Evolutionary conservation across 108 stramenopile genomes (phyloP), one percentile per base, ranked within the genome.

Genomic region (Bacterosira constricta): DNA sequence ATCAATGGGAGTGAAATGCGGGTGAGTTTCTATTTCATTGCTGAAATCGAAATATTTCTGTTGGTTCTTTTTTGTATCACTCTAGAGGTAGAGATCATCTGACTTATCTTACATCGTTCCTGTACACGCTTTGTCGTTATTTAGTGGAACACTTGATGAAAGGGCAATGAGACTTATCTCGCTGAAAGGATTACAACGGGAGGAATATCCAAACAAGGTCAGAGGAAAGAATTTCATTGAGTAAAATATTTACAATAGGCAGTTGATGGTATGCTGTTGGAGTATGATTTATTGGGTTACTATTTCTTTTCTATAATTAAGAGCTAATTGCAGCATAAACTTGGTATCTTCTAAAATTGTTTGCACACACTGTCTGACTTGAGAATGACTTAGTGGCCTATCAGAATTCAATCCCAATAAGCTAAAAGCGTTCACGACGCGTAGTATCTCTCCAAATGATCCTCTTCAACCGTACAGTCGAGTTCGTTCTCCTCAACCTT

Each of bases 1-100:
- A 58, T 91, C 88, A 6, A 68, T 96, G 42, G 91, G 90, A 31
- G 75, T 95, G 17, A 99, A 99, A 72, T 98, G 97, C 63, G 98
- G 92, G 77, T 78, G 25, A 73, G 81, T 27, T 4, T 49, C 25
- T 47, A 27, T 15, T n/a, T n/a, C 13, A 13, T 52, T 27, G 42
- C 21, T 21, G 3, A 6, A 45, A 46, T 49, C n/a, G 35, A 35
- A 61, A n/a, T n/a, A n/a, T n/a, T n/a, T n/a, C n/a, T n/a, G n/a
- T n/a, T n/a, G n/a, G n/a, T n/a, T n/a, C n/a, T n/a, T n/a, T n/a
- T 23, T 32, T 29, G 7, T 39, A 30, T 66, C 4, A 45, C 68
- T 69, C 1, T 2, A 26, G 27, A 2, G 12, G 11, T 32, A n/a
- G 15, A 64, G 30, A 32, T 47, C 9, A 13, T 59, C 20, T 42